Evolutionary conservation across 257 asterid species (phyloP), one percentile per base, ranked within the genome.

Genomic region (Solanum piurae): DNA sequence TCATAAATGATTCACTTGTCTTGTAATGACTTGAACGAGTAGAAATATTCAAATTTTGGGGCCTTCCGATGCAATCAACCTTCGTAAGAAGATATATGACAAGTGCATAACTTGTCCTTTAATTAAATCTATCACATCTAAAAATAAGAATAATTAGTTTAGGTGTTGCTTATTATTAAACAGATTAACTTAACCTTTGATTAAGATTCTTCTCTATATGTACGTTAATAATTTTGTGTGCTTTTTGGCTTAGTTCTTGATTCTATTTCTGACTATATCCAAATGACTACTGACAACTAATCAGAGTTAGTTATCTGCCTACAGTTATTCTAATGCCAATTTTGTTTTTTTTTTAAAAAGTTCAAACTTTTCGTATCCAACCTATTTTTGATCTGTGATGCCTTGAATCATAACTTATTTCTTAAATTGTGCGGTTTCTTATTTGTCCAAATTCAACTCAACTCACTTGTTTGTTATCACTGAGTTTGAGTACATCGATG

Each of bases 361-460:
- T 33, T 33, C 49, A 42, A 42, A 42, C 49, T 42, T 42, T 10
- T 42, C 44, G 52, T 44, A 44, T 44, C 58, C 21, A 14, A 49
- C 8, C 25, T 55, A 55, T 9, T 58, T 58, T 58, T 58, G 1
- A 58, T 27, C 12, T 9, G 1, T 58, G 5, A 58, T 0, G 12
- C 12, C 0, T 58, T 60, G 6, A 60, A 21, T 60, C 0, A 58
- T 21, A 58, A 58, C 27, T 3, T 0, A 1, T 58, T 55, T 55
- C 0, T 55, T 55, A 1, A 58, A 0, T 55, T 55, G n/a, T 16
- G n/a, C 10, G 0, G 9, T 55, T 55, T 55, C 62, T 52, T 16
- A 52, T 52, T 0, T 62, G 16, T 62, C 14, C 72, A 64, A 64
- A n/a, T 64, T 64, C 33, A 11, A 64, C 0, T 64, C 0, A 64